Evolutionary conservation across 768 basidiomycete species (phyloP).

Genomic region (Russula sp.): DNA sequence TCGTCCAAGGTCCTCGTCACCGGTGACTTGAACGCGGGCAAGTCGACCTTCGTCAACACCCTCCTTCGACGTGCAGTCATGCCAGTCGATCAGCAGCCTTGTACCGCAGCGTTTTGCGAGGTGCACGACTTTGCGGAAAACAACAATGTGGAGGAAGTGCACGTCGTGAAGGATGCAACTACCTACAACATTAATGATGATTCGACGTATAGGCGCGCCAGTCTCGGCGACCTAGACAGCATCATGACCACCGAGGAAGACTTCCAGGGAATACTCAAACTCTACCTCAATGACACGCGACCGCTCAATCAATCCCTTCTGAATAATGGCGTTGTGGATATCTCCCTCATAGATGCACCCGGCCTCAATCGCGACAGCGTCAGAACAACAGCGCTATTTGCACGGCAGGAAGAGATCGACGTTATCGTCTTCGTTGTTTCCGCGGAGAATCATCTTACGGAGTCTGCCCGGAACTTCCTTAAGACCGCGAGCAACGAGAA

Average conservation of each 20-base stretch:
- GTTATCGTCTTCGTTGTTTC: constrained; percentile 98
- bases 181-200: constrained; percentile 66
- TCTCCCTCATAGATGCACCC: constrained; percentile 97
- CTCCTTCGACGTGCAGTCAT: constrained; percentile 85
- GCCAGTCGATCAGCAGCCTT: constrained; percentile 97
- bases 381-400: constrained; percentile 92
- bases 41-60: constrained; percentile 97
- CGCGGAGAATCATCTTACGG: constrained; percentile 97
- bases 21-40: constrained; percentile 96
- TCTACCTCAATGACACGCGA: constrained; percentile 82
- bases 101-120: constrained; percentile 95
- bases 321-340: constrained; percentile 93
- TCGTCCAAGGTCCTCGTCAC: constrained; percentile 96
- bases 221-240: constrained; percentile 66
- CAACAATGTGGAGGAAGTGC: constrained; percentile 75
- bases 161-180: constrained; percentile 64
- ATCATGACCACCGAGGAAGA: constrained; percentile 72
- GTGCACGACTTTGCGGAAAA: constrained; percentile 89
- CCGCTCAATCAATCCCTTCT: constrained; percentile 77
- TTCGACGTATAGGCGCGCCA: constrained; percentile 66
- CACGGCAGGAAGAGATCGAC: constrained; percentile 96
- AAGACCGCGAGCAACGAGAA: constrained; percentile 92
- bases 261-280: constrained; percentile 70
- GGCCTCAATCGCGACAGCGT: constrained; percentile 93
- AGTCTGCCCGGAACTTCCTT: constrained; percentile 92